A percentile compares a stretch with the other conserved stretches of the same genome.
Evolutionary conservation across 441 rosid genomes (phyloP).

Genomic region (Erodium moschatum): DNA sequence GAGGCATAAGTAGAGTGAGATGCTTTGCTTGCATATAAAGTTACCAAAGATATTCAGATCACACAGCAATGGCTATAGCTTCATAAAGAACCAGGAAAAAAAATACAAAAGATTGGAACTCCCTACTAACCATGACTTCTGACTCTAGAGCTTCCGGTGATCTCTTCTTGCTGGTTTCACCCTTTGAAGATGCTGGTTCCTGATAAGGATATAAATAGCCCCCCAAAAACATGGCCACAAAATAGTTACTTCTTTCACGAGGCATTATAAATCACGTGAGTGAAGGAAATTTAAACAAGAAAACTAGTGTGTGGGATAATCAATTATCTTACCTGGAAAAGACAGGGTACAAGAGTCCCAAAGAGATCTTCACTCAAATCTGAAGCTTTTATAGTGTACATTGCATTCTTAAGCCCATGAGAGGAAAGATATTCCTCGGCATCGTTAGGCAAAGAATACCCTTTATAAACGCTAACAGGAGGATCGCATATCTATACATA

Average conservation of each 20-base stretch:
- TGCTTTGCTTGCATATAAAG: not conserved
- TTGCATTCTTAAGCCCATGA: slow-evolving; percentile 61
- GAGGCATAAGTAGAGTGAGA: not conserved
- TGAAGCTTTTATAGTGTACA: slow-evolving; percentile 51
- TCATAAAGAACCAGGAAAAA: not conserved
- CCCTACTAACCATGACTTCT: slow-evolving; percentile 24
- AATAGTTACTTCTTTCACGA: not conserved
- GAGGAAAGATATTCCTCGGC: slow-evolving; percentile 51
- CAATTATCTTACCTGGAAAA: slow-evolving; percentile 40
- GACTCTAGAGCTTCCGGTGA: slow-evolving; percentile 26
- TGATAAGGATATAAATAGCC: slow-evolving; percentile 13
- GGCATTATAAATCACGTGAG: not conserved
- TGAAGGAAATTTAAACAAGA: slow-evolving; percentile 3
- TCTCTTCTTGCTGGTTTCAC: slow-evolving; percentile 29
- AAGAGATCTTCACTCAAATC: slow-evolving; percentile 65
- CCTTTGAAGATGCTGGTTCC: slow-evolving; percentile 44
- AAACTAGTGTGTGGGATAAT: not conserved
- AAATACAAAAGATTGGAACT: not conserved
- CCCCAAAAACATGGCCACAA: not conserved
- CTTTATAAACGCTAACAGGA: slow-evolving; percentile 74
- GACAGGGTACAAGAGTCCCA: slow-evolving; percentile 56
- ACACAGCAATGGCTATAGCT: not conserved
- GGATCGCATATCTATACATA: slow-evolving; percentile 54
- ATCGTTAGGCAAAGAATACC: slow-evolving; percentile 47
- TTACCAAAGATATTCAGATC: slow-evolving; percentile 10